Evolutionary conservation across 768 basidiomycete genomes (phyloP).

Genomic region (Termitomyces sp.): DNA sequence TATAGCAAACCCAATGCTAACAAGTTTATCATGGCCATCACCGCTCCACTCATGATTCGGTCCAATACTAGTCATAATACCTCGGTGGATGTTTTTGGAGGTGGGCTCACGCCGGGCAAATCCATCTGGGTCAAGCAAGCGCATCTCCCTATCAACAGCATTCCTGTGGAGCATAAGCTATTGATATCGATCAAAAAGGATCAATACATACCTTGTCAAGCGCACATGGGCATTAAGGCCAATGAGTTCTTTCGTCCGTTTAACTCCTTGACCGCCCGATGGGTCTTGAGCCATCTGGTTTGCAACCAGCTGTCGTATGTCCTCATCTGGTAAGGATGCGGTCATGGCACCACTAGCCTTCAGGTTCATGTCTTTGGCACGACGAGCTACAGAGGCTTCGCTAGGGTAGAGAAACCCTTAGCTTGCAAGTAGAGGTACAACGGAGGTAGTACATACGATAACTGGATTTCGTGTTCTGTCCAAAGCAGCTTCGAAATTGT

Average conservation of each 20-base stretch:
- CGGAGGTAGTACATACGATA: no score
- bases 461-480: background rate
- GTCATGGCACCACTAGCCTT: slow-evolving; percentile 26
- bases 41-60: slow-evolving; percentile 31
- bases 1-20: slow-evolving; percentile 30
- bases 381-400: background rate
- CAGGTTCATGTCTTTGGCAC: slow-evolving; percentile 23
- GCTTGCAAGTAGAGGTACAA: no score
- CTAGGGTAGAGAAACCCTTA: background rate
- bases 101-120: slow-evolving; percentile 25
- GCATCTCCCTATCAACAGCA: slow-evolving; percentile 21
- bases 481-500: background rate
- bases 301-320: slow-evolving; percentile 30
- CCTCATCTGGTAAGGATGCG: slow-evolving; percentile 19
- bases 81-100: slow-evolving; percentile 24
- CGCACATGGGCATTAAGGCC: no score
- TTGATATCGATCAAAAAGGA: no score
- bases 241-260: slow-evolving; percentile 19
- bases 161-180: no score
- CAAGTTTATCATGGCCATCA: slow-evolving; percentile 36
- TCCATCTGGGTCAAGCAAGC: slow-evolving; percentile 21
- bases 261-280: slow-evolving; percentile 23
- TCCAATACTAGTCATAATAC: slow-evolving; percentile 21
- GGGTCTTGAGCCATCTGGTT: slow-evolving; percentile 35
- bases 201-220: slow-evolving; percentile 18